Conservation (phyloP, 768 basidiomycete species). For the Chalciporus sphaerocephalus region DNA sequence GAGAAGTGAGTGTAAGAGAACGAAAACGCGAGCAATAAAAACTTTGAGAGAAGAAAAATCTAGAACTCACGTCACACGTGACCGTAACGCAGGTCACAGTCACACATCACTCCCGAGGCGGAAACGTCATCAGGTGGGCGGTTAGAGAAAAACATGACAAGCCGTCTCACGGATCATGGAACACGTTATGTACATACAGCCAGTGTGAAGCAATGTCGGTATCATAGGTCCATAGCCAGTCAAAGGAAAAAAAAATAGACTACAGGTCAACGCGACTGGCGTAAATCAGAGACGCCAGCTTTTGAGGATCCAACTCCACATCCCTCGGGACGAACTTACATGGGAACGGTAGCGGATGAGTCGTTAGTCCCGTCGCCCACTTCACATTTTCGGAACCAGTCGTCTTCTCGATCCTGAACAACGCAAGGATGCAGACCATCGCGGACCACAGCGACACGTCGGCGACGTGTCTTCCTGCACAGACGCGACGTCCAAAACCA, state of each 20-base stretch:
- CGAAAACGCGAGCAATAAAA: slow-evolving; percentile 23
- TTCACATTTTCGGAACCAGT: slow-evolving; percentile 14
- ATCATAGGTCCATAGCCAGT: too few species aligned
- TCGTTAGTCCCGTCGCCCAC: slow-evolving; percentile 15
- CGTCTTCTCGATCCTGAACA: slow-evolving; percentile 18
- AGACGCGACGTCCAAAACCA: slow-evolving; percentile 22
- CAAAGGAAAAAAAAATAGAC: too few species aligned
- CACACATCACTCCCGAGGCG: background rate
- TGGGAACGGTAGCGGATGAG: slow-evolving; percentile 16
- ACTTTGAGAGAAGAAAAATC: slow-evolving; percentile 26
- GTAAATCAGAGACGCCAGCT: slow-evolving; percentile 9
- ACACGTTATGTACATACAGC: background rate
- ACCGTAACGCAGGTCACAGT: slow-evolving; percentile 7
- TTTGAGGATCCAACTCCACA: slow-evolving; percentile 11
- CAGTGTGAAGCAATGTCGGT: too few species aligned
- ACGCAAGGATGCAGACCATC: slow-evolving; percentile 13
- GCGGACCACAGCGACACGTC: slow-evolving; percentile 23
- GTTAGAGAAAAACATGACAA: too few species aligned
- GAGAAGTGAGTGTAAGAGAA: slow-evolving; percentile 1
- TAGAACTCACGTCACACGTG: slow-evolving; percentile 31
- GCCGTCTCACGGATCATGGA: too few species aligned
- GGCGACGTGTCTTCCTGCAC: slow-evolving; percentile 21
- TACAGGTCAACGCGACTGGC: slow-evolving; percentile 7
- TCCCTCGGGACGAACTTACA: slow-evolving; percentile 16
- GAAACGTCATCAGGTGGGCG: too few species aligned